Evolutionary conservation across 352 stramenopile species (phyloP), one percentile per base, ranked within the genome.

Genomic region (Phytophthora chlamydospora): DNA sequence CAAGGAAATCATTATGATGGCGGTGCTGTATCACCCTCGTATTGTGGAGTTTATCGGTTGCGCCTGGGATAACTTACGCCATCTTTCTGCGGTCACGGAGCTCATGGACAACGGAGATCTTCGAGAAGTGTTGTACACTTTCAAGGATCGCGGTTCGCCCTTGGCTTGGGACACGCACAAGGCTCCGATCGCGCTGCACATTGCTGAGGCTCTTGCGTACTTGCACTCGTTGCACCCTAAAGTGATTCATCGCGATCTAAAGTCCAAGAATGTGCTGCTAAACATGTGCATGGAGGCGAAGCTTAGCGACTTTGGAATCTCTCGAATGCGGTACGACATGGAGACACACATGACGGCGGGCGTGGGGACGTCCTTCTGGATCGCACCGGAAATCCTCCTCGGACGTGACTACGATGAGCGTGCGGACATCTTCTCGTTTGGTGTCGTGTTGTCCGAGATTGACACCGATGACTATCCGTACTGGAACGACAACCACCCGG

Each of bases 281-380:
- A 75, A 83, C 31, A 24, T 71, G 55, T 60, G 71, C 42, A 31
- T 84, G 11, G 66, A 86, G 40, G 79, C 79, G 1, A 91, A 91
- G 38, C 55, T 91, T 21, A 91, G 78, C 33, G 83, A 90, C 62
- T 91, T 91, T 62, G 79, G 79, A 6, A 78, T 87, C 17, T 88
- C 77, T 1, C 72, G 79, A 0, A 69, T 76, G 58, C 65, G 68
- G 6, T 63, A 78, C 36, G 67, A 66, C 11, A 70, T 82, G 10
- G 75, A 83, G 13, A 86, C 71, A 10, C 73, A 85, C 64, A 79
- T 79, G 68, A 80, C 72, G 3, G 73, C 68, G 31, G 64, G 60
- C 13, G 75, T 89, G 2, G 64, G 64, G 3, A 88, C 78, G 6
- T 66, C 72, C 0, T 88, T 88, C 64, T 90, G 81, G 81, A 88